A percentile compares a stretch with the other conserved stretches of the same genome.
These are phyloP conservation scores for Grigorovia humatica DNA, from an alignment of 805 yeast genomes.

Conservation along the genomic window DNA sequence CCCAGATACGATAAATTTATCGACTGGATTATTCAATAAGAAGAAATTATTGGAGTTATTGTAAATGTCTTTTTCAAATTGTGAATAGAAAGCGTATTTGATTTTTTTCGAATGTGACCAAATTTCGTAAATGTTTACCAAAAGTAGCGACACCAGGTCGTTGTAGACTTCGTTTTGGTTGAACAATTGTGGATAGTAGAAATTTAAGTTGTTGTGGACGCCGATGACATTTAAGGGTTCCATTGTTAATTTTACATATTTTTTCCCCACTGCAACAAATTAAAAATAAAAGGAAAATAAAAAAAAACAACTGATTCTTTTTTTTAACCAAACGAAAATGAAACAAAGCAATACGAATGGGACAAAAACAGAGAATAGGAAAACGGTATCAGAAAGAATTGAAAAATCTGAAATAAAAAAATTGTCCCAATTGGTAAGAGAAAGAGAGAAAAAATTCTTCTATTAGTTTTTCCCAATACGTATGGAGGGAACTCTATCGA, in stretches of 20 bases:
- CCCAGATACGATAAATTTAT: constrained; percentile 30
- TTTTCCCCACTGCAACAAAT: too few relatives aligned
- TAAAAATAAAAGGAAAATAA: too few relatives aligned
- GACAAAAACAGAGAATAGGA: too few relatives aligned
- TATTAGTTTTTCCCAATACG: too few relatives aligned
- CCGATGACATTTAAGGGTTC: background rate
- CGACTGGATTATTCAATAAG: constrained; percentile 36
- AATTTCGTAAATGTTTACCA: background rate
- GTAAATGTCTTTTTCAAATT: background rate
- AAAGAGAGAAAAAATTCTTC: too few relatives aligned
- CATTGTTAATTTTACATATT: background rate
- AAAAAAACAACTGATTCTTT: too few relatives aligned
- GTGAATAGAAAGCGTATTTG: background rate
- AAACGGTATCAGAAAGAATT: too few relatives aligned
- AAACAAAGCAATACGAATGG: too few relatives aligned
- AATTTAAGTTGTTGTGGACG: background rate
- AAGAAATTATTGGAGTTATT: constrained; percentile 11
- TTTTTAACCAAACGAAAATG: too few relatives aligned
- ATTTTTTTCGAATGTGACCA: background rate
- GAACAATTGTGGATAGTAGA: constrained; percentile 1
- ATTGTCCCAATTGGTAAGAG: too few relatives aligned
- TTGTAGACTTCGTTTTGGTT: constrained; percentile 1
- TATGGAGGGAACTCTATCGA: too few relatives aligned
- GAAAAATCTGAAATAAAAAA: too few relatives aligned
- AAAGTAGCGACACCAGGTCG: background rate